phyloP scores from a whole-genome alignment of 2,329 filamentous ascomycete genomes.

The Pyricularia grisea region DNA sequence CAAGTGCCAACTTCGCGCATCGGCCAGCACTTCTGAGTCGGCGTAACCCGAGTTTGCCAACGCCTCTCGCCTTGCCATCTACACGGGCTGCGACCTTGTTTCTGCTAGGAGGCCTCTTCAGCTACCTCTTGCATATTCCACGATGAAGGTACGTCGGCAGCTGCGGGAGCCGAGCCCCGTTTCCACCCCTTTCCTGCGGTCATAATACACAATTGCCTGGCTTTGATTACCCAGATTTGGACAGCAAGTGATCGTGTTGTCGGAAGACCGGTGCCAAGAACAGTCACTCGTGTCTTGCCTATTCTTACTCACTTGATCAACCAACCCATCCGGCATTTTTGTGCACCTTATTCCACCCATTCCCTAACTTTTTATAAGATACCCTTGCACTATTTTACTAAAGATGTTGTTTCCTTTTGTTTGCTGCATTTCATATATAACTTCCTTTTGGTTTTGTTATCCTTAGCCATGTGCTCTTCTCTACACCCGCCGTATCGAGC shows the following conservation, averaged over 20 bases:
- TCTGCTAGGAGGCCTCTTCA: not conserved
- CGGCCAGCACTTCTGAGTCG: slow-evolving; percentile 6
- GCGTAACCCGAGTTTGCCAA: slow-evolving; percentile 6
- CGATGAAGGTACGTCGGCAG: not conserved
- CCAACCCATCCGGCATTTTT: not conserved
- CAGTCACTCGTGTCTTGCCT: not conserved
- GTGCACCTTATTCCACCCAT: not conserved
- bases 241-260: not conserved
- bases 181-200: not conserved
- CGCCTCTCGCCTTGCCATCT: not conserved
- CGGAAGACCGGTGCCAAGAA: not conserved
- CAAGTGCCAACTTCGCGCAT: slow-evolving; percentile 1
- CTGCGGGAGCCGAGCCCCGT: not conserved
- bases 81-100: not conserved
- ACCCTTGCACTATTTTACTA: not conserved
- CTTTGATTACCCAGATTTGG: not conserved
- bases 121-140: not conserved
- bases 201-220: not conserved
- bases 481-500: not conserved
- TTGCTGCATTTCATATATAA: not conserved
- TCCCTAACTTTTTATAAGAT: not conserved
- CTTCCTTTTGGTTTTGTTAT: not conserved
- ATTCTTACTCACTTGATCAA: not conserved
- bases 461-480: slow-evolving; percentile 6
- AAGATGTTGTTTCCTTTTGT: not conserved